Evolutionary conservation across 140 eudicot species (phyloP).

Genomic region (Cichorium intybus): DNA sequence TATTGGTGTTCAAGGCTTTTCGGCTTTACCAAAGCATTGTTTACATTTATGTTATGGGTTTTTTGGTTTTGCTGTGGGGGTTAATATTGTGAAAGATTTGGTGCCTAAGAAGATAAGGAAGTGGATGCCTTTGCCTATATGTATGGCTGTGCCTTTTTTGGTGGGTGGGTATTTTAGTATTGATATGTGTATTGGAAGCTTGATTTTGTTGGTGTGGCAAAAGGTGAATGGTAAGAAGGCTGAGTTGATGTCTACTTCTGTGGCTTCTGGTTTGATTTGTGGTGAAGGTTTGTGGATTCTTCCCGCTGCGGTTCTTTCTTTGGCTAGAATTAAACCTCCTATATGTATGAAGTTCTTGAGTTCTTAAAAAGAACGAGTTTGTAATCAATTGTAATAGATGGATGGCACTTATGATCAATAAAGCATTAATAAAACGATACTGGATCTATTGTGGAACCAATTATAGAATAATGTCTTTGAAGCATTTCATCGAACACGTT

Average conservation of each 20-base stretch:
- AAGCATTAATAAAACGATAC: not conserved
- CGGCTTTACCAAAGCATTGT: slow-evolving; percentile 70
- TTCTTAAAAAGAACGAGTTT: slow-evolving; percentile 25
- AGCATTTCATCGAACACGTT: not conserved
- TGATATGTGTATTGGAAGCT: slow-evolving; percentile 72
- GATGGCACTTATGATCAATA: slow-evolving; percentile 4
- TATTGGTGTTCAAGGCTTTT: slow-evolving; percentile 68
- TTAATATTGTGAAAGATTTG: slow-evolving; percentile 60
- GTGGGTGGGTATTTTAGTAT: slow-evolving; percentile 68
- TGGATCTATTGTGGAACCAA: not conserved
- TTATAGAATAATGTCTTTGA: not conserved
- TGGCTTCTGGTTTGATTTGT: slow-evolving; percentile 87
- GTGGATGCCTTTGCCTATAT: slow-evolving; percentile 78
- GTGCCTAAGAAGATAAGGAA: slow-evolving; percentile 48
- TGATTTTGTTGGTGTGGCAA: slow-evolving; percentile 62
- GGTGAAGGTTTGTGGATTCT: slow-evolving; percentile 83
- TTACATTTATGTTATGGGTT: slow-evolving; percentile 64
- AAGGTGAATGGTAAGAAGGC: slow-evolving; percentile 48
- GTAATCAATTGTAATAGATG: not conserved
- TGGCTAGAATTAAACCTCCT: slow-evolving; percentile 62
- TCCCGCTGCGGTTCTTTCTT: slow-evolving; percentile 64
- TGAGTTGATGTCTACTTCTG: slow-evolving; percentile 59
- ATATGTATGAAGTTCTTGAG: slow-evolving; percentile 69
- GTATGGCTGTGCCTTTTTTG: slow-evolving; percentile 80
- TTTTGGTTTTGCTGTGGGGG: slow-evolving; percentile 47